Evolutionary conservation across 179 eudicot species (phyloP).

Genomic region (Silene noctiflora): DNA sequence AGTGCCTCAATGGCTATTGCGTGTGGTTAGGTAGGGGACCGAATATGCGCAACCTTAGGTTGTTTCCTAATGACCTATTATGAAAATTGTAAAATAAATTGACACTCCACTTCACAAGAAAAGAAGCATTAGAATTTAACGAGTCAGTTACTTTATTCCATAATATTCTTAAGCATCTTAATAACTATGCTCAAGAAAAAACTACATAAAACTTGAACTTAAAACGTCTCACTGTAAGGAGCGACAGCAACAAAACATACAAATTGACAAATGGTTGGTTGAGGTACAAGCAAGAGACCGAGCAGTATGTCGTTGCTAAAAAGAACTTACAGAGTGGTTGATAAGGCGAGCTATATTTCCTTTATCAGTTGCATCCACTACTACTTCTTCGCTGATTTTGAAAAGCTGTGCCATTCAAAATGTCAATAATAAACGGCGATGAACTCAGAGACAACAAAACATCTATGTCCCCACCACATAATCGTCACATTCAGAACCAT

Average conservation of each 20-base stretch:
- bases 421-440: background rate
- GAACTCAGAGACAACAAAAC: background rate
- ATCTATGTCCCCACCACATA: background rate
- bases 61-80: too few relatives aligned
- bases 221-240: background rate
- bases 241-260: too few relatives aligned
- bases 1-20: too few relatives aligned
- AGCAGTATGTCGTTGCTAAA: background rate
- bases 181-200: too few relatives aligned
- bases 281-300: background rate
- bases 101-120: too few relatives aligned
- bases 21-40: too few relatives aligned
- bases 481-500: background rate
- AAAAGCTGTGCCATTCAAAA: slow-evolving; percentile 57
- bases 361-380: slow-evolving; percentile 90
- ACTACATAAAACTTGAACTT: too few relatives aligned
- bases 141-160: too few relatives aligned
- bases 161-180: too few relatives aligned
- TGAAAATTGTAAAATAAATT: too few relatives aligned
- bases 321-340: slow-evolving; percentile 74
- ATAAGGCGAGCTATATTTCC: slow-evolving; percentile 95
- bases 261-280: background rate
- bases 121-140: too few relatives aligned
- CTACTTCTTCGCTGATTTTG: slow-evolving; percentile 94
- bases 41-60: background rate